A percentile compares a stretch with the other conserved stretches of the same genome.
Evolutionary conservation across 164 flowering plant species (phyloP).

Genomic region (Nymphaea thermarum): DNA sequence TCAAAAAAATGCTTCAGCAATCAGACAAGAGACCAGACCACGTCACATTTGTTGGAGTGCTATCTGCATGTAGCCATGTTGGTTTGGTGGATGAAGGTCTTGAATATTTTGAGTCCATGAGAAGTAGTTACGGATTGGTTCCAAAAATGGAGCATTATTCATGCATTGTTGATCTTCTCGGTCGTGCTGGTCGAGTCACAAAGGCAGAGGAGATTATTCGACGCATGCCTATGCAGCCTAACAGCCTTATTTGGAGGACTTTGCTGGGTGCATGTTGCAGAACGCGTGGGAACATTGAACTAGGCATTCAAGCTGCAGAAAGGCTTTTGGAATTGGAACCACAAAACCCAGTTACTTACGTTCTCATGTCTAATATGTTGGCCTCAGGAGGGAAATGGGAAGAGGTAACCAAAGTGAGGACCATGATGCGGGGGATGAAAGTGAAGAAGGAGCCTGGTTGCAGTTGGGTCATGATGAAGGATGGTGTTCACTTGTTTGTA

Average conservation of each 20-base stretch:
- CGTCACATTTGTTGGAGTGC: conserved; percentile 88
- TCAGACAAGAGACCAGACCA: conserved; percentile 61
- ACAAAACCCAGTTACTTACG: conserved; percentile 67
- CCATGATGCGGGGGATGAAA: conserved; percentile 39
- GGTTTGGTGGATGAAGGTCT: conserved; percentile 66
- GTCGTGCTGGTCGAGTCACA: conserved; percentile 59
- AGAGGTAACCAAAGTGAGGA: conserved; percentile 45
- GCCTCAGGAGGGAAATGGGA: conserved; percentile 79
- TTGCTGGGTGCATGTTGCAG: conserved; percentile 68
- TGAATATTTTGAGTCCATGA: conserved; percentile 67
- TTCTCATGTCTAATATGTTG: conserved; percentile 72
- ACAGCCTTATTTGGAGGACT: conserved; percentile 71
- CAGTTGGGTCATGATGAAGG: conserved; percentile 90
- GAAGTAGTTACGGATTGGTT: conserved; percentile 28
- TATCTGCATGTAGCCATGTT: conserved; percentile 91
- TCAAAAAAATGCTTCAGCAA: conserved; percentile 36
- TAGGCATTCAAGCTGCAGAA: conserved; percentile 57
- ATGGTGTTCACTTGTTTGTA: conserved; percentile 78
- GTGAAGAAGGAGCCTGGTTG: conserved; percentile 83
- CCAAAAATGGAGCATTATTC: conserved; percentile 79
- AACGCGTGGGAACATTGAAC: conserved; percentile 33
- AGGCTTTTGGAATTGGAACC: conserved; percentile 82
- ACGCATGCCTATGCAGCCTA: conserved; percentile 67
- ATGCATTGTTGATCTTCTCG: conserved; percentile 87
- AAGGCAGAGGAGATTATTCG: conserved; percentile 55